Evolutionary conservation across 2,329 filamentous ascomycete species (phyloP).

Genomic region (Aphanocladium album): DNA sequence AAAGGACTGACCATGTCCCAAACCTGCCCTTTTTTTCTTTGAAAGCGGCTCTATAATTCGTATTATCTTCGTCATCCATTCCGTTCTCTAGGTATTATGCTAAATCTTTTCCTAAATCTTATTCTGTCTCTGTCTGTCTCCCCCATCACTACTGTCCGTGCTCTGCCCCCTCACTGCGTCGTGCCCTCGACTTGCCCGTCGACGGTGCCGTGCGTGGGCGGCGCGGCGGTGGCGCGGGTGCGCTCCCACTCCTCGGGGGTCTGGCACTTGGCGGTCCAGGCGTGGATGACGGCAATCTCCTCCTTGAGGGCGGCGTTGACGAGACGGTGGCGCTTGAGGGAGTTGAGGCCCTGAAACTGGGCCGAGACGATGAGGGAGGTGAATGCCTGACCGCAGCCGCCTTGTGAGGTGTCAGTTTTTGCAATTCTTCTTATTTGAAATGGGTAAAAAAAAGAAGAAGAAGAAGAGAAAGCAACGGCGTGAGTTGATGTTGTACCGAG

Average conservation of each 20-base stretch:
- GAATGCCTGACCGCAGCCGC: slow-evolving; percentile 59
- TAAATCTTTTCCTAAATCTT: not conserved
- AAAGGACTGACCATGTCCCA: not conserved
- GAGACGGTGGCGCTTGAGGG: slow-evolving; percentile 78
- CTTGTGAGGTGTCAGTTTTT: slow-evolving; percentile 28
- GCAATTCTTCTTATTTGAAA: not conserved
- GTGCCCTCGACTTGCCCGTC: slow-evolving; percentile 37
- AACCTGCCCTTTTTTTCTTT: not conserved
- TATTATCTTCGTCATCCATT: not conserved
- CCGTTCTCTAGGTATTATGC: slow-evolving; percentile 2
- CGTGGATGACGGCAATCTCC: slow-evolving; percentile 87
- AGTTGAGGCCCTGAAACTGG: slow-evolving; percentile 65
- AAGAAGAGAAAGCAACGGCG: too few relatives aligned
- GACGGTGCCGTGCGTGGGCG: slow-evolving; percentile 40
- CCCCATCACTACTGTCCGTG: not conserved
- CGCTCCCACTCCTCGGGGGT: slow-evolving; percentile 86
- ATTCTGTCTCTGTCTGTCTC: not conserved
- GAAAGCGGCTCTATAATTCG: not conserved
- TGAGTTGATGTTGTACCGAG: not conserved
- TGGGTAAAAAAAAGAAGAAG: not conserved
- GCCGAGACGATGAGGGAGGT: slow-evolving; percentile 58
- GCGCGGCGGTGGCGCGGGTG: slow-evolving; percentile 40
- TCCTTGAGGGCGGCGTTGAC: slow-evolving; percentile 79
- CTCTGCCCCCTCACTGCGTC: slow-evolving; percentile 12
- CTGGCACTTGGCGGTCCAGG: slow-evolving; percentile 91